Percentiles rank a stretch among this genome's conserved stretches.
These are phyloP conservation scores for Pleurotus citrinopileatus DNA, from an alignment of 768 basidiomycete species.

Conservation along the genomic window DNA sequence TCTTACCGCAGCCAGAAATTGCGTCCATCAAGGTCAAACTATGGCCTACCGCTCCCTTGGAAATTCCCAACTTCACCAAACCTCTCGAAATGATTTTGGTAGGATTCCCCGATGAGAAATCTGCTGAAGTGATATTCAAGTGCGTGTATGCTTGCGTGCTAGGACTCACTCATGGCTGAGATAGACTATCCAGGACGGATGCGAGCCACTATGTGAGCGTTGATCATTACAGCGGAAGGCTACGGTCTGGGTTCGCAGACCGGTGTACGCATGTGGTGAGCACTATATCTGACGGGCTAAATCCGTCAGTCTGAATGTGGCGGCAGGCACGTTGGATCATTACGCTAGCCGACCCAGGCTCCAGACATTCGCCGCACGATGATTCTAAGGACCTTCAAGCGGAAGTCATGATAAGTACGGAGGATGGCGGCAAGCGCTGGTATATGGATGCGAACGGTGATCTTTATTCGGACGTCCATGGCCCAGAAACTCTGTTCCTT, in stretches of 20 bases:
- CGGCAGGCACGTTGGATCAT: constrained; percentile 3
- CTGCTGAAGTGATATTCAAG: constrained; percentile 4
- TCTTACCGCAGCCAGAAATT: background rate
- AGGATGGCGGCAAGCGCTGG: constrained; percentile 2
- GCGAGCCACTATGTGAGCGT: background rate
- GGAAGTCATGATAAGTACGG: background rate
- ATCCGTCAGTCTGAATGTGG: background rate
- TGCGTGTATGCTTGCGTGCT: background rate
- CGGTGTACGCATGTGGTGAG: background rate
- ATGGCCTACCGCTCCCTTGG: background rate
- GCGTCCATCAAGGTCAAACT: constrained; percentile 4
- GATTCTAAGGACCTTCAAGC: background rate
- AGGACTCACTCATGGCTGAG: no score
- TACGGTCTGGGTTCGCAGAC: background rate
- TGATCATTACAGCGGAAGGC: background rate
- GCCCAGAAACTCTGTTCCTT: background rate
- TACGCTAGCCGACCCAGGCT: background rate
- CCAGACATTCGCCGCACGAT: background rate
- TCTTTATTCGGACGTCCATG: background rate
- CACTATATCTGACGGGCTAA: background rate
- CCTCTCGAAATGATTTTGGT: constrained; percentile 1
- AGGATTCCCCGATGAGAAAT: background rate
- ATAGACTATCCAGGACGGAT: background rate
- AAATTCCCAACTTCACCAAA: background rate
- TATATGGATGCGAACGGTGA: constrained; percentile 6